These are phyloP conservation scores for Coccinonectria pachysandricola DNA, from an alignment of 2,329 filamentous ascomycete species.

Conservation along the genomic window DNA sequence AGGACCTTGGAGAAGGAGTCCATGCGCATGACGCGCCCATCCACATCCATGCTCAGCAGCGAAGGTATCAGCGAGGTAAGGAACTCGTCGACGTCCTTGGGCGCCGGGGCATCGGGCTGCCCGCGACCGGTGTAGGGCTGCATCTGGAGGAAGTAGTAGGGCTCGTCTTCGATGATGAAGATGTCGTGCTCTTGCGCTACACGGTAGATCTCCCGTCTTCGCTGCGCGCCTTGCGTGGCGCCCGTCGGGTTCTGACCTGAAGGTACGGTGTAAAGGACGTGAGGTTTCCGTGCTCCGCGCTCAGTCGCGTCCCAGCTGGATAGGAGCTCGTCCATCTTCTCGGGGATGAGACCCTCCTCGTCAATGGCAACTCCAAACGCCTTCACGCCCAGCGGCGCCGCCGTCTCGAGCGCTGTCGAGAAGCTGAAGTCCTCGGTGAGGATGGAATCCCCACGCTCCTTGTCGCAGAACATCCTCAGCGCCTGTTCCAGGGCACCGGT, in stretches of 20 bases:
- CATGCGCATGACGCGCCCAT: conserved; percentile 81
- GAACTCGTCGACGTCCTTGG: conserved; percentile 59
- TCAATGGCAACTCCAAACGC: conserved; percentile 43
- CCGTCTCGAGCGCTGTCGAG: conserved; percentile 55
- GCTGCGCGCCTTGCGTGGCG: conserved; percentile 60
- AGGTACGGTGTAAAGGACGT: conserved; percentile 50
- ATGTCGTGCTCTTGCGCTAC: conserved; percentile 77
- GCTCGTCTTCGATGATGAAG: conserved; percentile 84
- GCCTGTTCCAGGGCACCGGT: conserved; percentile 79
- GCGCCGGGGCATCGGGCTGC: conserved; percentile 41
- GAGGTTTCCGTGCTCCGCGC: conserved; percentile 38
- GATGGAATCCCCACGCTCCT: conserved; percentile 61
- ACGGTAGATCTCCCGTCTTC: conserved; percentile 63
- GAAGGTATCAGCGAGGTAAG: conserved; percentile 52
- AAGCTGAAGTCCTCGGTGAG: conserved; percentile 91
- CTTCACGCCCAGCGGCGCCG: conserved; percentile 41
- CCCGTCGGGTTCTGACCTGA: conserved; percentile 90
- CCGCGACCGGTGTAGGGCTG: conserved; percentile 55
- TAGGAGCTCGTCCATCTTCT: conserved; percentile 41
- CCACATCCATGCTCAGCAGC: conserved; percentile 68
- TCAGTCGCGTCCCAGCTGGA: conserved; percentile 36
- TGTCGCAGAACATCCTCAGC: conserved; percentile 67
- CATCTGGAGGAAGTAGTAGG: conserved; percentile 92
- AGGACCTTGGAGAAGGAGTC: conserved; percentile 93
- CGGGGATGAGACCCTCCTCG: conserved; percentile 41